These are phyloP conservation scores for Coffea eugenioides DNA, from an alignment of 257 asterid species.

Conservation along the genomic window DNA sequence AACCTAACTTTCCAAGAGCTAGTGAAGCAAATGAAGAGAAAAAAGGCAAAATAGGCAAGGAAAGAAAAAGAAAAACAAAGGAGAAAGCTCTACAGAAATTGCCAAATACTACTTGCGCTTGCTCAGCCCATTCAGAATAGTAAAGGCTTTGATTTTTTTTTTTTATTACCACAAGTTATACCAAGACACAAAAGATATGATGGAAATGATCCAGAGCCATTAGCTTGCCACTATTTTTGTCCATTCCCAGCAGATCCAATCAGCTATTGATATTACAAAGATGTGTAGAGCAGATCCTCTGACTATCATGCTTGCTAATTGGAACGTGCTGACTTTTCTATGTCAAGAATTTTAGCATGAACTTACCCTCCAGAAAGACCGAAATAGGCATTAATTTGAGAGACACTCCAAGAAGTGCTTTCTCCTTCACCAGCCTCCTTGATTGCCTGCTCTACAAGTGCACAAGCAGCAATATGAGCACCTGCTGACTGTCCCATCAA, in stretches of 20 bases:
- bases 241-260: too few species aligned
- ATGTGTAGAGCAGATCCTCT: background rate
- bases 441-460: slow-evolving; percentile 84
- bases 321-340: background rate
- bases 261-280: background rate
- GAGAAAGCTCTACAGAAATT: too few species aligned
- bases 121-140: too few species aligned
- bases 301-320: background rate
- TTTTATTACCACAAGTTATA: too few species aligned
- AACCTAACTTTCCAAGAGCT: background rate
- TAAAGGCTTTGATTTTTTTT: too few species aligned
- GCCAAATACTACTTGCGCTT: too few species aligned
- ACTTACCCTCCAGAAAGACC: slow-evolving; percentile 98
- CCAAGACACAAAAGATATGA: too few species aligned
- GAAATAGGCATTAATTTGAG: slow-evolving; percentile 82
- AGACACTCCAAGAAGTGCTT: slow-evolving; percentile 76
- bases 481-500: slow-evolving; percentile 99
- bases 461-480: slow-evolving; percentile 92
- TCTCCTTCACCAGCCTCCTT: slow-evolving; percentile 74
- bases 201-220: too few species aligned
- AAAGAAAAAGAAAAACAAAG: too few species aligned
- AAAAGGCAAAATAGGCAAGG: too few species aligned
- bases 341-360: slow-evolving; percentile 9
- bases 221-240: too few species aligned
- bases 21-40: background rate